Evolutionary conservation across 2,329 filamentous ascomycete species (phyloP), one percentile per base, ranked within the genome.

Genomic region (Aurifilum marmelostoma): DNA sequence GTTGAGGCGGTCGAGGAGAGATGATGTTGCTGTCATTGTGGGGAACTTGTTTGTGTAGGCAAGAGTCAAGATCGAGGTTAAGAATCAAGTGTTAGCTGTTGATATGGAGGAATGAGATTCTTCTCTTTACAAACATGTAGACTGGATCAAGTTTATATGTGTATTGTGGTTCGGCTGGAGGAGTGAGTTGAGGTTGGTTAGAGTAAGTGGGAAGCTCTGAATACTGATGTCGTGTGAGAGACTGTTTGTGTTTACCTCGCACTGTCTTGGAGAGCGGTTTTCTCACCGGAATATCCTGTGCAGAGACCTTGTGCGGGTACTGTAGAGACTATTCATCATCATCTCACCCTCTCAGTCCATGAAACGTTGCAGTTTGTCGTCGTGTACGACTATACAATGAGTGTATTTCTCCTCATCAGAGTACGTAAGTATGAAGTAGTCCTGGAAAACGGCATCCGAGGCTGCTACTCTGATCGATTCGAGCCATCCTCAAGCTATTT

Each of bases 1-100:
- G 54, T 70, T 68, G 60, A 71, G 66, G 39, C 66, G 66, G 1
- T 70, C 70, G 39, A 70, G 70, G 8, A 70, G 70, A 24, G 68
- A 34, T 8, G 34, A 64, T 21, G 61, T 39, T 7, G 70, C 60
- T 54, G 70, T 52, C 70, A 71, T 71, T 24, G 21, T 67, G 52
- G 29, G 1, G 9, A 21, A n/a, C n/a, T 18, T 14, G 5, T 58
- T 24, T 54, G 7, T 39, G 37, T 7, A 11, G 29, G 27, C 37
- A 14, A 47, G 6, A 9, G 7, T 32, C 34, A 41, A 58, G 2
- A 6, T 39, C 2, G 37, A 39, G 37, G 37, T 11, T 2, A 39
- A 39, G 3, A n/a, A 27, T 3, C 27, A 9, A 39, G 32, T 21
- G 24, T 8, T 32, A 18, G 11, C 47, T 24, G 29, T 52, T 56